phyloP scores from a whole-genome alignment of 2,329 filamentous ascomycete species.

The Trichoderma sp. region DNA sequence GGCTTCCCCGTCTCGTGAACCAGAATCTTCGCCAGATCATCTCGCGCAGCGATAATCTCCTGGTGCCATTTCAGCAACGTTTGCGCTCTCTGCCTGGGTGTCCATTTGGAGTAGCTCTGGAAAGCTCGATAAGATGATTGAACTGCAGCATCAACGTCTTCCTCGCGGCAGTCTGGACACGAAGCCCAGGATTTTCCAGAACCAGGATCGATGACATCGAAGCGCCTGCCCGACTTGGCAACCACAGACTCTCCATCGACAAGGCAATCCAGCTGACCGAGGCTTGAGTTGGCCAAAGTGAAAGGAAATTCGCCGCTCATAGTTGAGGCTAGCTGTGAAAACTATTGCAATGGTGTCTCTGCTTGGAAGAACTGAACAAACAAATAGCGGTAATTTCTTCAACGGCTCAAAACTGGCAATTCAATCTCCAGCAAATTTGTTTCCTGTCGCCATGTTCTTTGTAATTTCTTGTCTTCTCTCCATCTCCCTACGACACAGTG shows the following conservation, averaged over 20 bases:
- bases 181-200: constrained; percentile 48
- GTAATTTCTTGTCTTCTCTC: not conserved
- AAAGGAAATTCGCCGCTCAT: constrained; percentile 33
- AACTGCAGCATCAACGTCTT: constrained; percentile 39
- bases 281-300: constrained; percentile 44
- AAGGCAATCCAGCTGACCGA: constrained; percentile 49
- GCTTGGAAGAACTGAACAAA: not conserved
- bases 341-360: not conserved
- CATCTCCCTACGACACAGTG: not conserved
- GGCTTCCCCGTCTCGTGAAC: constrained; percentile 56
- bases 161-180: constrained; percentile 45
- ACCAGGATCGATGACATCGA: constrained; percentile 53
- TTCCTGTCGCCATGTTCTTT: not conserved
- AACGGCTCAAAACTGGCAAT: not conserved
- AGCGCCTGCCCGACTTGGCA: constrained; percentile 45
- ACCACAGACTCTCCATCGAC: constrained; percentile 47
- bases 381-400: not conserved
- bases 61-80: constrained; percentile 37
- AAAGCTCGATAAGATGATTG: constrained; percentile 37
- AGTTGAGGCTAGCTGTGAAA: not conserved
- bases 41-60: constrained; percentile 34
- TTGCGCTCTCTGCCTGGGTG: constrained; percentile 35
- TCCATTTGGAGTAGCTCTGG: constrained; percentile 37
- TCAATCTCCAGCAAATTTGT: not conserved
- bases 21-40: constrained; percentile 40